Evolutionary conservation across 1,139 yeast species (phyloP).

Genomic region (Saccharomyces hybrid): DNA sequence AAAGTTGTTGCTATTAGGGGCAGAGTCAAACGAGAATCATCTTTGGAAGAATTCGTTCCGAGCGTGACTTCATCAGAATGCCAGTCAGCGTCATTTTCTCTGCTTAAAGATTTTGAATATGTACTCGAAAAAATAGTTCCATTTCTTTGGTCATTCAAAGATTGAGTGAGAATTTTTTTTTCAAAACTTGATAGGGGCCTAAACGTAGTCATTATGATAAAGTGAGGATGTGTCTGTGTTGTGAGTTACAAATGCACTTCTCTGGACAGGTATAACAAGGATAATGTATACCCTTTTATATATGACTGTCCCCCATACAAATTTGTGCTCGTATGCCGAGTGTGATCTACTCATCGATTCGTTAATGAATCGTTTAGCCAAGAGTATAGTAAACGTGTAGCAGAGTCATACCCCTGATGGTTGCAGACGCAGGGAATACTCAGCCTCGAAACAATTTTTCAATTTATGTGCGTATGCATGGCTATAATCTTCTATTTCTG

Average conservation of each 20-base stretch:
- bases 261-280: background rate
- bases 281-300: background rate
- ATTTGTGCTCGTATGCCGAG: background rate
- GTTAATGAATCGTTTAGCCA: background rate
- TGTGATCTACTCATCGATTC: background rate
- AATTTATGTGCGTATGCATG: background rate
- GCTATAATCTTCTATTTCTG: background rate
- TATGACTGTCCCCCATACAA: background rate
- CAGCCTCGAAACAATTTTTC: background rate
- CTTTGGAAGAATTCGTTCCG: slow-evolving; percentile 8
- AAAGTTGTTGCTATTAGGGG: slow-evolving; percentile 18
- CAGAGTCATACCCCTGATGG: background rate
- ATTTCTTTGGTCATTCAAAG: slow-evolving; percentile 19
- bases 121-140: slow-evolving; percentile 18
- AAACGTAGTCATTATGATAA: background rate
- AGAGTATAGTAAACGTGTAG: background rate
- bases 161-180: slow-evolving; percentile 19
- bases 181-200: slow-evolving; percentile 24
- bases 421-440: background rate
- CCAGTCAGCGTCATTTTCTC: slow-evolving; percentile 9
- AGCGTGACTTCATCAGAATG: slow-evolving; percentile 23
- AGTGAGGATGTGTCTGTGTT: background rate
- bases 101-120: background rate
- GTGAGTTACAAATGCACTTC: background rate
- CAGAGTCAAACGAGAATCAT: slow-evolving; percentile 14